Percentiles rank a stretch among this genome's conserved stretches.
Evolutionary conservation across 2,329 filamentous ascomycete species (phyloP).

Genomic region (Botrytis medusae): DNA sequence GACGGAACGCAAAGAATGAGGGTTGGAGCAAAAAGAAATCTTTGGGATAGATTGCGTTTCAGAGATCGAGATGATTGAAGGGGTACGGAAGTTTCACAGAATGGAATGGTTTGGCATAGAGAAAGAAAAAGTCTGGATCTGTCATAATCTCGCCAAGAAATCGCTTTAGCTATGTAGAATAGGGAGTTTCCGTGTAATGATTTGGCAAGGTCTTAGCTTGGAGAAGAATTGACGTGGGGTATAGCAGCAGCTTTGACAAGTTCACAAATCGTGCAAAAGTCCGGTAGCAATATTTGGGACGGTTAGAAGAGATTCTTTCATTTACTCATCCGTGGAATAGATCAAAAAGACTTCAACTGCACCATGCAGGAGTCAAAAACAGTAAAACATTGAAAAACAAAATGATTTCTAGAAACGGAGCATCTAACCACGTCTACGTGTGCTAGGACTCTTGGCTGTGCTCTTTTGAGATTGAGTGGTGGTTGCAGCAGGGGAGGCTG

Average conservation of each 20-base stretch:
- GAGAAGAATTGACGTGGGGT: too few species aligned
- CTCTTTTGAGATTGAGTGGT: conserved; percentile 23
- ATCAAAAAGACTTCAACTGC: conserved; percentile 30
- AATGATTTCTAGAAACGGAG: background rate
- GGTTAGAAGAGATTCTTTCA: background rate
- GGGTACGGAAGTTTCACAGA: background rate
- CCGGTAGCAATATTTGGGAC: background rate
- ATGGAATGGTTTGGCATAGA: background rate
- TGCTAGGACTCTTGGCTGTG: conserved; percentile 36
- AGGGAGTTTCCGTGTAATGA: background rate
- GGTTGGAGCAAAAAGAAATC: background rate
- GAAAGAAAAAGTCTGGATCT: background rate
- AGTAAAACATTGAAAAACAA: conserved; percentile 4
- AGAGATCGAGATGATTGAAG: background rate
- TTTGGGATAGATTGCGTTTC: background rate
- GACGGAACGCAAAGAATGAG: background rate
- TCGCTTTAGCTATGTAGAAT: background rate
- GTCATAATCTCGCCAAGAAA: background rate
- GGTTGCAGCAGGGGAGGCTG: conserved; percentile 24
- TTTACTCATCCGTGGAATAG: background rate
- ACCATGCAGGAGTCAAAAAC: conserved; percentile 31
- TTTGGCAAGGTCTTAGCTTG: background rate
- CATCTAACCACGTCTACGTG: conserved; percentile 37
- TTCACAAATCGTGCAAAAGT: background rate
- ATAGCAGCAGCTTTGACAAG: background rate